Conservation (phyloP, 163 green algal genomes). For the Scenedesmus sp. region DNA sequence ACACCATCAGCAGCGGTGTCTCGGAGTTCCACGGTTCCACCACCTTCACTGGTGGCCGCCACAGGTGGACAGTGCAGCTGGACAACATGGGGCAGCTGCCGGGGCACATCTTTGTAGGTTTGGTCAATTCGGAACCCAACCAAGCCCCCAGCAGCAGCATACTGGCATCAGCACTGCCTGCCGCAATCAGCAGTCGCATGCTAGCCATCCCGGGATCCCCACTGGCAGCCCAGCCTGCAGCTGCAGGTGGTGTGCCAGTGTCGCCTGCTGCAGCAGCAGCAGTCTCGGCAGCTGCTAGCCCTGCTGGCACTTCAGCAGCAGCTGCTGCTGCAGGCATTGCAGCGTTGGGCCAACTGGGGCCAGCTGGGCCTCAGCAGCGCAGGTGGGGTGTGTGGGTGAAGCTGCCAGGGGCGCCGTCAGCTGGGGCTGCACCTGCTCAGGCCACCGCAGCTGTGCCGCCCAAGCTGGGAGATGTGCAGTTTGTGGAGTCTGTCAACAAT, state of each 20-base stretch:
- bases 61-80: conserved; percentile 76
- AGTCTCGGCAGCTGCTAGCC: neutral
- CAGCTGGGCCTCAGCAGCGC: conserved; percentile 11
- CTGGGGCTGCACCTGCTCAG: neutral
- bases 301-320: neutral
- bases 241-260: neutral
- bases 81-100: conserved; percentile 67
- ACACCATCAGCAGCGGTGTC: conserved; percentile 41
- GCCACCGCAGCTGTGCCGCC: conserved; percentile 12
- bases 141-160: conserved; percentile 60
- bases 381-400: conserved; percentile 55
- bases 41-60: conserved; percentile 60
- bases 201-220: conserved; percentile 9
- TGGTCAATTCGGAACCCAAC: conserved; percentile 52
- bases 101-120: conserved; percentile 69
- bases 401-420: conserved; percentile 19
- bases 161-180: conserved; percentile 51
- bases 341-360: neutral
- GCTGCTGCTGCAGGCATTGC: neutral
- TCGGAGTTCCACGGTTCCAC: conserved; percentile 67
- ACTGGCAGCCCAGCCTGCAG: conserved; percentile 19
- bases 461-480: conserved; percentile 54
- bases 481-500: conserved; percentile 59
- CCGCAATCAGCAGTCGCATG: conserved; percentile 36
- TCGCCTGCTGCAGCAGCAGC: neutral